Evolutionary conservation across 345 rosid genomes (phyloP).

Genomic region (Toxicodendron radicans): DNA sequence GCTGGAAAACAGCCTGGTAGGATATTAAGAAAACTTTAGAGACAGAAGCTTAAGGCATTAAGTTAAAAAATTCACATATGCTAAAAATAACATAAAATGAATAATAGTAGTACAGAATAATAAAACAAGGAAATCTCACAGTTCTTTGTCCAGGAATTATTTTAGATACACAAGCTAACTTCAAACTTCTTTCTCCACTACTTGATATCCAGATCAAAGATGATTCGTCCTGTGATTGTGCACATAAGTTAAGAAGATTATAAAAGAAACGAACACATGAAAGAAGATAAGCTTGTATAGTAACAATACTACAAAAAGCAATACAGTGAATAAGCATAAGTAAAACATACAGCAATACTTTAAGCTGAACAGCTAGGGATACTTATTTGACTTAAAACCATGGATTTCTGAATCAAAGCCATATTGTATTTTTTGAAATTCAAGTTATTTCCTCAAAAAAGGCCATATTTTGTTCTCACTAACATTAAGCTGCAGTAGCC

Average conservation of each 20-base stretch:
- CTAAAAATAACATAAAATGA: conserved; percentile 7
- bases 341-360: neutral
- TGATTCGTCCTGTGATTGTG: conserved; percentile 74
- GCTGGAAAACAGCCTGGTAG: conserved; percentile 81
- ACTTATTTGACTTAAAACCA: neutral
- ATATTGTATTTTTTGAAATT: too few relatives aligned
- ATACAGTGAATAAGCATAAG: neutral
- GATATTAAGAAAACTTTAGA: conserved; percentile 18
- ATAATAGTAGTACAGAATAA: neutral
- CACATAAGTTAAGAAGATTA: conserved; percentile 5
- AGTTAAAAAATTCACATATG: neutral
- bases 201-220: conserved; percentile 88
- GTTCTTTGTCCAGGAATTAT: conserved; percentile 97
- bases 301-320: neutral
- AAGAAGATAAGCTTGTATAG: neutral
- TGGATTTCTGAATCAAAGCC: neutral
- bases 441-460: neutral
- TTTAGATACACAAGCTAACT: conserved; percentile 73
- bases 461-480: neutral
- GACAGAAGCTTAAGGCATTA: neutral
- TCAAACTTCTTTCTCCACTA: conserved; percentile 79
- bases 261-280: neutral
- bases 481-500: neutral
- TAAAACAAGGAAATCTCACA: conserved; percentile 48
- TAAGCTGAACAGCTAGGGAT: neutral